Evolutionary conservation across 2,329 filamentous ascomycete genomes (phyloP).

Genomic region (Pezicula radicicola): DNA sequence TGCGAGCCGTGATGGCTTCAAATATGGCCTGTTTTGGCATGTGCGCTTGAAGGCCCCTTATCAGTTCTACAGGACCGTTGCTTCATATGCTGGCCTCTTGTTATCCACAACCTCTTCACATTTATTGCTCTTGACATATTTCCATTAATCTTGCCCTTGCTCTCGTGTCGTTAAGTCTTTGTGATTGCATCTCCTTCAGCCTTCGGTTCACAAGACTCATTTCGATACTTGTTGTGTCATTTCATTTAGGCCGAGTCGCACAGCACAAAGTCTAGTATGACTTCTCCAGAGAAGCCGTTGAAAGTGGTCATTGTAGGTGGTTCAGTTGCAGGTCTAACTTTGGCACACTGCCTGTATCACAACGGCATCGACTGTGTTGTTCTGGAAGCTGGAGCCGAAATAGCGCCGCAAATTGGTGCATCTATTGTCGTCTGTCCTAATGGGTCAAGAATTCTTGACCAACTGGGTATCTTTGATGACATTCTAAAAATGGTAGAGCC

Average conservation of each 20-base stretch:
- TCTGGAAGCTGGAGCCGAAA: constrained; percentile 38
- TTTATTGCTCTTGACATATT: too few relatives aligned
- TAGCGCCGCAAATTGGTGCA: constrained; percentile 44
- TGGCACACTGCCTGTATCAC: constrained; percentile 43
- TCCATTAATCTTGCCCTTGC: too few relatives aligned
- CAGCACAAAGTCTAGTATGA: neutral
- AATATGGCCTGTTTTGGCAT: too few relatives aligned
- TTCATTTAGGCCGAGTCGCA: neutral
- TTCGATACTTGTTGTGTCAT: neutral
- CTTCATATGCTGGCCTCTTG: too few relatives aligned
- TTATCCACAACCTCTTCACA: too few relatives aligned
- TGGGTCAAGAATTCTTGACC: constrained; percentile 44
- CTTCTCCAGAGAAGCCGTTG: constrained; percentile 8
- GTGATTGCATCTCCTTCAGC: too few relatives aligned
- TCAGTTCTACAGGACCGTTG: too few relatives aligned
- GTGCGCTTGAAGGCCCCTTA: too few relatives aligned
- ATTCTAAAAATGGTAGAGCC: constrained; percentile 2
- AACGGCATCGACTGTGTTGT: constrained; percentile 44
- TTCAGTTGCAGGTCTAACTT: constrained; percentile 42
- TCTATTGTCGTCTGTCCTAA: constrained; percentile 42
- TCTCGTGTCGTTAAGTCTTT: too few relatives aligned
- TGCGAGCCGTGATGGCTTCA: too few relatives aligned
- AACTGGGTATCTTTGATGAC: constrained; percentile 39
- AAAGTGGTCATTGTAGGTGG: constrained; percentile 48
- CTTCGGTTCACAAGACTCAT: too few relatives aligned